phyloP scores from a whole-genome alignment of 768 basidiomycete genomes.

The Galerina sulciceps region DNA sequence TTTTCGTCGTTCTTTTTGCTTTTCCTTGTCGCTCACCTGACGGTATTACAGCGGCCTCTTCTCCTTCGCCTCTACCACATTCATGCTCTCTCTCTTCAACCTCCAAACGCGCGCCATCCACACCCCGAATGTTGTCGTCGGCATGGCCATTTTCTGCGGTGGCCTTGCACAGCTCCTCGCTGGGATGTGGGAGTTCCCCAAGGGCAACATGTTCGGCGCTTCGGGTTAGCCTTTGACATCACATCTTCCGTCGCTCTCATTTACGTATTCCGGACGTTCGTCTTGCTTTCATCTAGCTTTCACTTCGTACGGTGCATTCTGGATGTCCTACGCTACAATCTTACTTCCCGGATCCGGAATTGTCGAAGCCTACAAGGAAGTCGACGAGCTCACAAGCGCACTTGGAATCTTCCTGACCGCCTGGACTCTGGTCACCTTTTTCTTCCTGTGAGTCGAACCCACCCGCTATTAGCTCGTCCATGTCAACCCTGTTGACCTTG shows the following conservation, averaged over 20 bases:
- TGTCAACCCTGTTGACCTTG: too few species aligned
- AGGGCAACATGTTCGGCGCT: slow-evolving; percentile 67
- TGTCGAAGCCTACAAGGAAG: too few species aligned
- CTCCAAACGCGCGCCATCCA: slow-evolving; percentile 51
- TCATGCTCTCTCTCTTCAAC: slow-evolving; percentile 74
- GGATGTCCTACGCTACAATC: too few species aligned
- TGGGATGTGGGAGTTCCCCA: slow-evolving; percentile 78
- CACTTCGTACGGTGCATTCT: too few species aligned
- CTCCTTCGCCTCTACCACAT: slow-evolving; percentile 53
- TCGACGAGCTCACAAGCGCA: too few species aligned
- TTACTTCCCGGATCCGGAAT: too few species aligned
- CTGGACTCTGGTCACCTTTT: too few species aligned
- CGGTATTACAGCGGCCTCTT: slow-evolving; percentile 34
- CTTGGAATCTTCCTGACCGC: too few species aligned
- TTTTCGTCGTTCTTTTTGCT: background rate
- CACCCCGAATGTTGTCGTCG: slow-evolving; percentile 66
- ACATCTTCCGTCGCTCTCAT: background rate
- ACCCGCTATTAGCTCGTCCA: too few species aligned
- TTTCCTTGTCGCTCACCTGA: background rate
- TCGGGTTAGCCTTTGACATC: slow-evolving; percentile 50
- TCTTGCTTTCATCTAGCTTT: too few species aligned
- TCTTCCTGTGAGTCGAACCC: too few species aligned
- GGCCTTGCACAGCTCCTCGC: slow-evolving; percentile 82
- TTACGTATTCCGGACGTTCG: too few species aligned
- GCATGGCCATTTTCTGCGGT: slow-evolving; percentile 76